Base-by-base conservation (phyloP, 2,329 filamentous ascomycete genomes). In the Akanthomyces uredinophilus region DNA sequence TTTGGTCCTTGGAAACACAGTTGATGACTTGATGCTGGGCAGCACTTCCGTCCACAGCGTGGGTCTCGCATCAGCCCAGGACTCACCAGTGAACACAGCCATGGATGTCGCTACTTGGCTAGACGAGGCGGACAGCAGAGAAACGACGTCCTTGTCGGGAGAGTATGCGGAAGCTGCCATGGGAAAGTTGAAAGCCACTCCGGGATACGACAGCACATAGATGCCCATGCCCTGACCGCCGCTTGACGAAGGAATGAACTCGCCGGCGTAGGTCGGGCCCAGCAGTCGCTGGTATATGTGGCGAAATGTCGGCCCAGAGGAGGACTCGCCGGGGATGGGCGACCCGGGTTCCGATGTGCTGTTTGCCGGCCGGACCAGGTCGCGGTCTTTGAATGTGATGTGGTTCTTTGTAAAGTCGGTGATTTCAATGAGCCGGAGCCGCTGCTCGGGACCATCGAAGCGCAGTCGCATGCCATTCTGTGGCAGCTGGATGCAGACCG, bases 221-320 rank as follows among this genome's bases (percentile, higher is more conserved):
- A 86, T 89, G 18, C 93, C 93, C 63, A 81, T 78, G 18, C 81
- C 80, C 47, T 79, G 77, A 41, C 80, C 76, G 3, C 78, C 79
- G 50, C 41, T 44, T 1, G 78, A 70, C 1, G 91, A 86, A 10
- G 88, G 83, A 43, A 96, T 83, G 70, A 94, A 99, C 78, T 99
- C 95, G 65, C 95, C 95, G 1, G 90, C 90, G 72, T 96, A 98
- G 0, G 94, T 96, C 20, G 93, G 93, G 0, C 95, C 95, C 65
- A 99, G 87, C n/a, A 97, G 81, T 59, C 91, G 87, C 69, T 96
- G 92, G 73, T 98, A 99, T 67, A 99, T 88, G 73, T 96, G 91
- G 64, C 89, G 84, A 73, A 96, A 96, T 18, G 85, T 89, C 5
- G 92, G 93, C 0, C 91, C 91, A 1, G 66, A 64, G 2, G 73